Evolutionary conservation across 441 rosid genomes (phyloP).

Genomic region (Flueggea neowawraea): DNA sequence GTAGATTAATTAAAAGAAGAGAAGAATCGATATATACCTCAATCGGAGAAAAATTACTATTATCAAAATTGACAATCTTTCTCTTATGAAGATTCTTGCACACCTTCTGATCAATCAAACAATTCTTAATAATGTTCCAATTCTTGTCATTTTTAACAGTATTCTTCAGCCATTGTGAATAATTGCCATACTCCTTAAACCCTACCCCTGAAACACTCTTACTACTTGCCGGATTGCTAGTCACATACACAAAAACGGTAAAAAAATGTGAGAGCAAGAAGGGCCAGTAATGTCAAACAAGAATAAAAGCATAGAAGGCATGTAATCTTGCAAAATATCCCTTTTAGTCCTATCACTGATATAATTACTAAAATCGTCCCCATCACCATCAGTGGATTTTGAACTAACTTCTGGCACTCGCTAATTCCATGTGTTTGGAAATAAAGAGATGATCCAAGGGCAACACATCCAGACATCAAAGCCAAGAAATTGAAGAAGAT

Average conservation of each 20-base stretch:
- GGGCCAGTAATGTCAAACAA: slow-evolving; percentile 27
- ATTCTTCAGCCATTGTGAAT: slow-evolving; percentile 32
- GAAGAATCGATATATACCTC: slow-evolving; percentile 4
- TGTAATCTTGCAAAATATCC: slow-evolving; percentile 36
- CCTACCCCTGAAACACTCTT: slow-evolving; percentile 18
- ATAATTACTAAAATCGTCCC: slow-evolving; percentile 34
- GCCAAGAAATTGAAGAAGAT: too few relatives aligned
- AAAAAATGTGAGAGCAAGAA: slow-evolving; percentile 30
- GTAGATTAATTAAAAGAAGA: too few relatives aligned
- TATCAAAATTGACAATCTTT: neutral
- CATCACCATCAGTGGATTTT: slow-evolving; percentile 32
- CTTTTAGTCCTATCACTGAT: slow-evolving; percentile 44
- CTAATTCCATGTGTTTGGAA: too few relatives aligned
- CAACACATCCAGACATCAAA: too few relatives aligned
- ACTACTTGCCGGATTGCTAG: slow-evolving; percentile 40
- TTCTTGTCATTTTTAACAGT: slow-evolving; percentile 11
- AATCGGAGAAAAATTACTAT: slow-evolving; percentile 10
- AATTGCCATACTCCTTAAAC: slow-evolving; percentile 12
- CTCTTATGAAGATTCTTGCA: slow-evolving; percentile 12
- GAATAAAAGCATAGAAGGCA: slow-evolving; percentile 33
- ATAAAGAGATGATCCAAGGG: too few relatives aligned
- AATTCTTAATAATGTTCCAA: slow-evolving; percentile 30
- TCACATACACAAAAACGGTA: slow-evolving; percentile 34
- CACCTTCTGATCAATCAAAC: slow-evolving; percentile 27
- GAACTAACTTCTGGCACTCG: slow-evolving; percentile 32